phyloP scores from a whole-genome alignment of 129 eudicot species.

The Sambucus nigra region DNA sequence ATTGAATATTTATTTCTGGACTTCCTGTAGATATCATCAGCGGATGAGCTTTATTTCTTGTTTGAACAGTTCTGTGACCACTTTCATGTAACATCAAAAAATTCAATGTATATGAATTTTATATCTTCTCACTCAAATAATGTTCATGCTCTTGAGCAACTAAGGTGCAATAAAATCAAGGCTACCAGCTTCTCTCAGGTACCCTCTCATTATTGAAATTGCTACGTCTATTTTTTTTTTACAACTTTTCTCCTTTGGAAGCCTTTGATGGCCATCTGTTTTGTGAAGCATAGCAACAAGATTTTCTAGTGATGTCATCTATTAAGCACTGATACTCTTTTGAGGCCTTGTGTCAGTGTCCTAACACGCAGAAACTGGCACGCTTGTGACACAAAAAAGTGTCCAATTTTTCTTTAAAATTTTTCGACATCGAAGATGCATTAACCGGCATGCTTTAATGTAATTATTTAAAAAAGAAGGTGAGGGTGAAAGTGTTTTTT shows the following conservation, averaged over 20 bases:
- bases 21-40: slow-evolving; percentile 59
- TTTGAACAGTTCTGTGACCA: slow-evolving; percentile 89
- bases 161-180: slow-evolving; percentile 59
- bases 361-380: too few species aligned
- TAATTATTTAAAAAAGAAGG: too few species aligned
- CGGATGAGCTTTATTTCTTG: slow-evolving; percentile 78
- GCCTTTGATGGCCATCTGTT: background rate
- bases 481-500: too few species aligned
- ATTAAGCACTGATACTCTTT: too few species aligned
- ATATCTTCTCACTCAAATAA: slow-evolving; percentile 91
- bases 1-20: slow-evolving; percentile 2
- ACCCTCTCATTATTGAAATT: slow-evolving; percentile 13
- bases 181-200: slow-evolving; percentile 79
- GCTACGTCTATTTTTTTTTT: background rate
- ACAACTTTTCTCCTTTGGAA: too few species aligned
- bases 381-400: too few species aligned
- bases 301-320: too few species aligned
- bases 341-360: too few species aligned
- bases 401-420: too few species aligned
- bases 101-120: slow-evolving; percentile 65
- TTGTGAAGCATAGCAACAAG: too few species aligned
- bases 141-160: slow-evolving; percentile 85
- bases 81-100: slow-evolving; percentile 62
- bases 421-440: too few species aligned
- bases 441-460: too few species aligned